These are phyloP conservation scores for Capsicum rhomboideum DNA, from an alignment of 257 asterid genomes.

Conservation along the genomic window DNA sequence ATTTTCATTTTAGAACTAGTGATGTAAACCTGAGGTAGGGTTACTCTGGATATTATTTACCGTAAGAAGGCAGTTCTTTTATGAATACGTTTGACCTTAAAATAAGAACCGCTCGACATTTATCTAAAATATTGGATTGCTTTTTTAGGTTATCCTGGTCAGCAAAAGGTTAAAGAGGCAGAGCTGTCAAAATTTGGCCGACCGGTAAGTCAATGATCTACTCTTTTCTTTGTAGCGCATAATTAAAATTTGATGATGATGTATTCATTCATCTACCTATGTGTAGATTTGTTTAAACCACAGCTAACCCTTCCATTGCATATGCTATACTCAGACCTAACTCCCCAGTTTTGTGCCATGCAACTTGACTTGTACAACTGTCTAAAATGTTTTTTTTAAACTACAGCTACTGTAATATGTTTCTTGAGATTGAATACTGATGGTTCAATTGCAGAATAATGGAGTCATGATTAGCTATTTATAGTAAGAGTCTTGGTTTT, in stretches of 20 bases:
- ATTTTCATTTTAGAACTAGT: background rate
- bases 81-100: background rate
- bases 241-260: background rate
- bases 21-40: background rate
- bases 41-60: background rate
- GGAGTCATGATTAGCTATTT: too few relatives aligned
- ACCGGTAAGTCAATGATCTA: conserved; percentile 44
- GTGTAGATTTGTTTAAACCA: background rate
- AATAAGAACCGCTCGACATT: background rate
- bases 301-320: background rate
- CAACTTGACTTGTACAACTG: background rate
- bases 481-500: too few relatives aligned
- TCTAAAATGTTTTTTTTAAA: background rate
- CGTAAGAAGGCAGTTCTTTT: background rate
- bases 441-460: too few relatives aligned
- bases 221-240: background rate
- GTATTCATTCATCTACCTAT: background rate
- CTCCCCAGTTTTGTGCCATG: background rate
- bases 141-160: conserved; percentile 76
- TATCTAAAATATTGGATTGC: background rate
- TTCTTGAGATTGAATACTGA: too few relatives aligned
- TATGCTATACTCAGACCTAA: background rate
- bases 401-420: background rate
- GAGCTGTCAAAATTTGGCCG: conserved; percentile 90
- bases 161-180: conserved; percentile 63